Base-by-base conservation (phyloP, 1,139 yeast genomes). In the Saccharomyces hybrid region DNA sequence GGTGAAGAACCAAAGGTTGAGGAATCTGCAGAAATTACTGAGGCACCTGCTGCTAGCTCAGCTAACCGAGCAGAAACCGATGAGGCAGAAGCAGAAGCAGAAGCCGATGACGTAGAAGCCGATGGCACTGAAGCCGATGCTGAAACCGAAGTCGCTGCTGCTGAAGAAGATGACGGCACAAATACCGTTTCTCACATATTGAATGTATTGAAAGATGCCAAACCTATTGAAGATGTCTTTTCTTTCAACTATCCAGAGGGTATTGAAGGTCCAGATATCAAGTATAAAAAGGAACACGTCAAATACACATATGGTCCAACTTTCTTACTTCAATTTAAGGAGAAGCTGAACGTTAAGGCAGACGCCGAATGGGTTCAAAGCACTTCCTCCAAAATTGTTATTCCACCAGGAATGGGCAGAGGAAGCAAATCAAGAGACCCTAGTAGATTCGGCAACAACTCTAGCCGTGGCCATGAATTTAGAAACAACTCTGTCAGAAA, bases 241-340 rank as follows among this genome's bases (percentile, higher is more conserved):
- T 50, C 59, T 11, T 68, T 79, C 63, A 65, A 71, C 47, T 91
- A 91, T 70, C 93, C 96, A 42, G 77, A 76, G 53, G 80, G 79
- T 30, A 72, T 83, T 55, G 73, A 72, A 44, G 76, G 78, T 47
- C 86, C 86, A 51, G 83, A 78, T 58, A 63, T 77, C 3, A 74
- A 76, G 63, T 73, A 78, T 65, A 75, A 76, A 61, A 72, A 72
- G 41, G 65, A 67, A 23, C 72, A 71, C 28, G 68, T 74, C 49
- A 78, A 75, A 62, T 79, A 78, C 63, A 80, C 78, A 66, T 93
- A 93, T 70, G 95, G 90, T 66, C 88, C 91, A 31, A 82, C 77
- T 50, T 93, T 93, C 73, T 78, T 93, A 70, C 70, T 84, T 51
- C 97, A 89, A 73, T 91, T 93, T 76, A 82, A 80, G 59, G 76